Base-by-base conservation (phyloP, 441 rosid species). In the Raphanus hybrid region DNA sequence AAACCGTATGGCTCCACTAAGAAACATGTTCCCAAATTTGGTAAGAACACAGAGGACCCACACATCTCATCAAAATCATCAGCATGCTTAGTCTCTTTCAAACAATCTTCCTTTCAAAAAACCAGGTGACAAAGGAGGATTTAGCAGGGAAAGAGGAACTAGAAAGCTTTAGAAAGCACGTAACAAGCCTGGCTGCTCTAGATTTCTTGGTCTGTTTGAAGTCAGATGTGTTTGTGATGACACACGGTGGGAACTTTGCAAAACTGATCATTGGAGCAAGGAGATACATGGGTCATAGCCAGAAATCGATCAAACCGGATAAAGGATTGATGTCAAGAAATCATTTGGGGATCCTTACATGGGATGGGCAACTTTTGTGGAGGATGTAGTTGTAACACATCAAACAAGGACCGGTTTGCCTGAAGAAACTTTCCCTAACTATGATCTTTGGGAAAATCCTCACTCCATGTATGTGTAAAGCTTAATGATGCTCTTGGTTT, bases 171-270 rank as follows among this genome's bases (percentile, higher is more conserved):
- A 82, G 97, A 79, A 96, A 96, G 84, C 99, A 96, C 58, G 98
- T 96, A 57, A 96, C 99, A 27, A 96, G 99, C 82, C 86, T 96
- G 29, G 99, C 99, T 7, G 99, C 99, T 35, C 94, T 96, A 5
- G 99, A 96, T 76, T 96, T 93, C 87, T 80, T 96, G 77, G 99
- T 96, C 35, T 96, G 99, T 87, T 82, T 93, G 74, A 93, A 96
- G 78, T 96, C 99, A 6, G 99, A 96, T 81, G 99, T 93, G 45
- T 93, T 93, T 83, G 97, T 96, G 71, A 92, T 96, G 99, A 96
- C 99, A 3, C 99, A 96, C 29, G 99, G 99, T 64, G 99, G 99
- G 83, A 96, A 96, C 87, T 96, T 96, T 8, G 99, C 98, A 2
- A 93, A 96, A 78, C 85, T 96, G 85, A 96, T 96, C 65, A 96